These are phyloP conservation scores for Phytophthora hybrid DNA, from an alignment of 352 stramenopile species.

Conservation along the genomic window DNA sequence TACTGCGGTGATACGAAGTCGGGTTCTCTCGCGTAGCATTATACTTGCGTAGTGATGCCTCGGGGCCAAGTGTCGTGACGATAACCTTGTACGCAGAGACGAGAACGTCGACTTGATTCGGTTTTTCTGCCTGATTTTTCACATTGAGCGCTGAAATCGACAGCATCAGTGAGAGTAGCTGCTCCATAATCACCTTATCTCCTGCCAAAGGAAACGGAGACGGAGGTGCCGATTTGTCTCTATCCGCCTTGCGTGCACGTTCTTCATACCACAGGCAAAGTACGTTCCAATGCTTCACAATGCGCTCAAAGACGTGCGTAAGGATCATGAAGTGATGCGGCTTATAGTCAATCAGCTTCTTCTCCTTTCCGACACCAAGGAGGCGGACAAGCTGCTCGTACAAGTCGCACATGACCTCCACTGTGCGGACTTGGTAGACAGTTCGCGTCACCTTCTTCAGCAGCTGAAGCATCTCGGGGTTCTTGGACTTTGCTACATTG, in stretches of 20 bases:
- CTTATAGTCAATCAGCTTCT: conserved; percentile 13
- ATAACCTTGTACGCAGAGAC: conserved; percentile 6
- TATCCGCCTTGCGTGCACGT: neutral
- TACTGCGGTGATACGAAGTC: neutral
- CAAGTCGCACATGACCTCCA: conserved; percentile 7
- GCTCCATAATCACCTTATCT: neutral
- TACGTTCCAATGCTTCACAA: conserved; percentile 10
- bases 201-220: neutral
- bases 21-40: conserved; percentile 1
- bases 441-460: conserved; percentile 2
- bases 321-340: conserved; percentile 13
- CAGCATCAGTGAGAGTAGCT: conserved; percentile 8
- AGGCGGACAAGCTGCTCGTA: conserved; percentile 1
- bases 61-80: no score
- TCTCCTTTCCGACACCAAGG: conserved; percentile 12
- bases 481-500: neutral
- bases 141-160: conserved; percentile 7
- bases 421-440: conserved; percentile 2
- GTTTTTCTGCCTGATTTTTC: conserved; percentile 10
- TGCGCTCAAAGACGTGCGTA: neutral
- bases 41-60: neutral
- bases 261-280: conserved; percentile 9
- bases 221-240: neutral
- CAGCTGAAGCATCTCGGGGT: conserved; percentile 8
- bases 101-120: conserved; percentile 20